A percentile compares a stretch with the other conserved stretches of the same genome.
Evolutionary conservation across 1,284 basidiomycete genomes (phyloP).

Genomic region (Neolentinus lepideus): DNA sequence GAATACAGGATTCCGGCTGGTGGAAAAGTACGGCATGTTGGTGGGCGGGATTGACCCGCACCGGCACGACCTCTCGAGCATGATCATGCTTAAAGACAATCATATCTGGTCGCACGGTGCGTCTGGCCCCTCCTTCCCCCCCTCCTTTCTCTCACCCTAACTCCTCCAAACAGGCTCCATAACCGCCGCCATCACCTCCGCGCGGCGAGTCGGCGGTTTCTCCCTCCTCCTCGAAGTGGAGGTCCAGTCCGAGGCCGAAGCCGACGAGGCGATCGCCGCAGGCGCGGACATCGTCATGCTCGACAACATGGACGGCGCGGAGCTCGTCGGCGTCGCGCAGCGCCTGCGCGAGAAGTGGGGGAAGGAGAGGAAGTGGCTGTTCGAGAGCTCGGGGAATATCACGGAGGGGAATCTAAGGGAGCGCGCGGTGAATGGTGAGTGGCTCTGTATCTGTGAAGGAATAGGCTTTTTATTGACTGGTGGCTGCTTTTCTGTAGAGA

Average conservation of each 20-base stretch:
- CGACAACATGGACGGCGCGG: constrained; percentile 85
- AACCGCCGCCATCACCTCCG: constrained; percentile 78
- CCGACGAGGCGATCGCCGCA: constrained; percentile 92
- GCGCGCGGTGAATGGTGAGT: constrained; percentile 68
- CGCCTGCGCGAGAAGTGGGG: constrained; percentile 72
- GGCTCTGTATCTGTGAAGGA: not conserved
- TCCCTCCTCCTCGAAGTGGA: constrained; percentile 93
- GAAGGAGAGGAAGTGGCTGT: constrained; percentile 75
- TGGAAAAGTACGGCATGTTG: constrained; percentile 99
- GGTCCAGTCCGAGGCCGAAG: constrained; percentile 83
- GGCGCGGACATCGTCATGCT: constrained; percentile 98
- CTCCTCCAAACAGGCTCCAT: constrained; percentile 64
- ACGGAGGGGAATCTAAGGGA: constrained; percentile 77
- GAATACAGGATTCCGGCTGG: constrained; percentile 77
- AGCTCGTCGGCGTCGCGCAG: constrained; percentile 62
- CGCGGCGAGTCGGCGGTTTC: constrained; percentile 89
- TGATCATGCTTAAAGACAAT: constrained; percentile 99
- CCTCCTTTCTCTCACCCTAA: constrained; percentile 4
- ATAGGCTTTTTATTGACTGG: not conserved
- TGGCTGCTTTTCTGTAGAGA: constrained; percentile 47
- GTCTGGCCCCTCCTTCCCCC: constrained; percentile 12
- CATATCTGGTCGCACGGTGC: constrained; percentile 95
- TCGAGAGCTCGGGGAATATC: constrained; percentile 92
- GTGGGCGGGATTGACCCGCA: constrained; percentile 96
- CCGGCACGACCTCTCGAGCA: constrained; percentile 93